Conservation (phyloP, 2,329 filamentous ascomycete genomes). For the Aspergillus flavus region DNA sequence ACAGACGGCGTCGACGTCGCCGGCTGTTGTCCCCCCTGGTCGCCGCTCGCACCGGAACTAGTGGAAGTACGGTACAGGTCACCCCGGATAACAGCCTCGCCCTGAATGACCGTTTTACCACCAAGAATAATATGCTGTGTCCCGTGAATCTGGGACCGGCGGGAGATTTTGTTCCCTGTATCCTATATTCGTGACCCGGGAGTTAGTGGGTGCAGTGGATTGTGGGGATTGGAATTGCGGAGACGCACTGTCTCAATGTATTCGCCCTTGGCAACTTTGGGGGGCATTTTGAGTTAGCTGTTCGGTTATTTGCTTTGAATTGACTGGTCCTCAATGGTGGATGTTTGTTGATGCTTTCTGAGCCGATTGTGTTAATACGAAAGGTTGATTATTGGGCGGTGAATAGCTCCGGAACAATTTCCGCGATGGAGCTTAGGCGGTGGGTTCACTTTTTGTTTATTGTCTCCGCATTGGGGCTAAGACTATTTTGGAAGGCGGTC, state of each 20-base stretch:
- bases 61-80: slow-evolving; percentile 67
- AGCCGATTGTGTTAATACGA: no score
- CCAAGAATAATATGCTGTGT: slow-evolving; percentile 98
- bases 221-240: slow-evolving; percentile 8
- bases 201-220: slow-evolving; percentile 3
- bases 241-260: slow-evolving; percentile 88
- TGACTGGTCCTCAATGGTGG: not conserved
- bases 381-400: not conserved
- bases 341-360: not conserved
- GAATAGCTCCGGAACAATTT: not conserved
- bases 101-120: slow-evolving; percentile 93
- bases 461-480: not conserved
- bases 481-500: not conserved
- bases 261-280: slow-evolving; percentile 79
- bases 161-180: slow-evolving; percentile 97
- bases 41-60: slow-evolving; percentile 30
- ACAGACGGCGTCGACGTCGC: slow-evolving; percentile 38
- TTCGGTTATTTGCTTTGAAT: not conserved
- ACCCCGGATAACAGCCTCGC: slow-evolving; percentile 89
- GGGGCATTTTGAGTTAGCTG: slow-evolving; percentile 60
- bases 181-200: slow-evolving; percentile 59
- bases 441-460: not conserved
- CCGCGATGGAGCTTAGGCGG: not conserved
- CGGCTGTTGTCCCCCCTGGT: slow-evolving; percentile 10
- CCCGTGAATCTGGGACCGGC: slow-evolving; percentile 86